Evolutionary conservation across 23 red algal genomes (phyloP), one percentile per base, ranked within the genome.

Genomic region (Pyropia haitanensis): DNA sequence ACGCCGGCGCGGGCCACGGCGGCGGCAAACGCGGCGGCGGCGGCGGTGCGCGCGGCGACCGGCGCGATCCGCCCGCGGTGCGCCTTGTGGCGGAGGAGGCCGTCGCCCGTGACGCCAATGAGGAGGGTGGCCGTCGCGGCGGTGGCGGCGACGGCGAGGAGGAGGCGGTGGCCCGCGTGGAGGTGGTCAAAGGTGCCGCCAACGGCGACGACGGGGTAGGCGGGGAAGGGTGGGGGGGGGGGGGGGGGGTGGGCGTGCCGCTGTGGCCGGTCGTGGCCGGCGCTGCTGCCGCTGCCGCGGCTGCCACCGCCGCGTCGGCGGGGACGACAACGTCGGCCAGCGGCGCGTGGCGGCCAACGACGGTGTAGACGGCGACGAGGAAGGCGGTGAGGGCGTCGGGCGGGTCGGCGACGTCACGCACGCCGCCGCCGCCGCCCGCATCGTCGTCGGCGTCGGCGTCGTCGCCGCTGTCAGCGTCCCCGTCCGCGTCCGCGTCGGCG

Each of bases 141-240:
- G 61, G 71, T 88, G 17, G 79, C 68, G 5, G 86, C 82, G 53
- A 70, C 86, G 28, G 86, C 79, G 48, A 98, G 82, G 21, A 98
- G 88, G 29, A 98, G 75, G 14, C 94, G 71, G 61, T 98, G 94
- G 18, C 94, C 94, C 0, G 94, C 94, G 61, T 98, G 94, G 25
- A 98, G 39, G 56, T 67, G 73, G 72, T 98, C 94, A 76, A 98
- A 98, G 26, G 94, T 98, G 20, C 94, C 94, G 19, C 94, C 94
- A 5, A 98, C 94, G 32, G 80, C 85, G 8, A 98, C 85, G 21
- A 64, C 63, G 34, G 44, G 23, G 65, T 90, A 90, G 17, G 19
- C 15, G 25, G 18, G 46, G 49, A 46, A 49, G 61, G 10, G 17
- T 3, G 18, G 61, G 18, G 15, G 30, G n/a, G 27, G 14, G 28